Evolutionary conservation across 495 filamentous ascomycete species (phyloP).

Genomic region (Penicillium riverlandense): DNA sequence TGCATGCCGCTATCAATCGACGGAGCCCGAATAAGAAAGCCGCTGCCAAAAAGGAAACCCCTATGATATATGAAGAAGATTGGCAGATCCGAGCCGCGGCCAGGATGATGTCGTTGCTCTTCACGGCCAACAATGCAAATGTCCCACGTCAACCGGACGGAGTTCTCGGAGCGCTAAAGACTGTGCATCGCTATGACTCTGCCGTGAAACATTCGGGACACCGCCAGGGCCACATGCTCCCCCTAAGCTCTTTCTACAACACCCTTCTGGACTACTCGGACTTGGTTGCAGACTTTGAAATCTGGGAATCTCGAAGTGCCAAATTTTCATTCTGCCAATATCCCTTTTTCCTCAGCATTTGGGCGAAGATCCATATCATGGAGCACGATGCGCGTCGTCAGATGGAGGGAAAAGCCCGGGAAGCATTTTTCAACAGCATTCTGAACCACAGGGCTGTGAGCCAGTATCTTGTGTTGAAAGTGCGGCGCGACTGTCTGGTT

Average conservation of each 20-base stretch:
- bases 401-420: conserved; percentile 84
- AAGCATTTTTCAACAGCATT: conserved; percentile 89
- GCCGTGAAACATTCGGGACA: conserved; percentile 33
- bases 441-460: conserved; percentile 64
- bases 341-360: conserved; percentile 89
- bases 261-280: conserved; percentile 79
- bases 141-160: conserved; percentile 23
- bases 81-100: conserved; percentile 87
- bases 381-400: conserved; percentile 87
- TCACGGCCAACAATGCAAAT: conserved; percentile 69
- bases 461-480: conserved; percentile 72
- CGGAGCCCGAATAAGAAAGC: conserved; percentile 40
- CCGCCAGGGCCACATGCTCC: conserved; percentile 56
- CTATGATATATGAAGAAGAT: conserved; percentile 68
- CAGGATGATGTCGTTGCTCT: conserved; percentile 74
- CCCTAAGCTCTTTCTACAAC: conserved; percentile 83
- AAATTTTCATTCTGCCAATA: conserved; percentile 92
- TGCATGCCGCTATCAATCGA: conserved; percentile 72
- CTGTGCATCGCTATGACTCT: conserved; percentile 10
- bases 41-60: conserved; percentile 38
- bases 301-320: conserved; percentile 69
- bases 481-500: conserved; percentile 82
- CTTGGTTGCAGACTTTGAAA: conserved; percentile 80
- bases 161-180: conserved; percentile 7
- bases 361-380: conserved; percentile 87